Base-by-base conservation (phyloP, 2,329 filamentous ascomycete species). In the Waltergamsia citrina region DNA sequence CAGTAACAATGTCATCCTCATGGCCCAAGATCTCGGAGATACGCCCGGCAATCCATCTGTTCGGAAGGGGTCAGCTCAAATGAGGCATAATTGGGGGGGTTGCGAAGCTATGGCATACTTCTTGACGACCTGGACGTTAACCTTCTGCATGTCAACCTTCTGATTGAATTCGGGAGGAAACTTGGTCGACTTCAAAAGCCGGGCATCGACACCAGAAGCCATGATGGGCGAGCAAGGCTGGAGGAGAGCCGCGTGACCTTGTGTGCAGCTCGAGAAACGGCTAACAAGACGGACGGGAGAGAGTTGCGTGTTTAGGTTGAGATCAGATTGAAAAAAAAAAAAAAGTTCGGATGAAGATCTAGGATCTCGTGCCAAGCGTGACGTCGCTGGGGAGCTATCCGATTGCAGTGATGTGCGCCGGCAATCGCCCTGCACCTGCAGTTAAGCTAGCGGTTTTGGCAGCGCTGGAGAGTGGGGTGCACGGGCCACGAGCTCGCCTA, bases 71-170 rank as follows among this genome's bases (percentile, higher is more conserved):
- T 37, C 27, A 37, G 35, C 25, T 11, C 6, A 16, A 29, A 9
- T 15, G 4, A 31, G 34, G 18, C 27, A 29, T 14, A 29, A 20
- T 23, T 20, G 14, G 17, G 12, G 28, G 12, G n/a, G n/a, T 14
- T 29, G 11, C 10, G 14, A 24, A 20, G 25, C 16, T 17, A n/a
- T 7, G 34, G 21, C 25, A n/a, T 54, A 93, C 85, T 92, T 94
- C 71, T 95, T 95, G 78, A 98, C 94, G 36, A 98, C 85, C 58
- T 94, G 86, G 33, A 94, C 69, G 54, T 98, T 95, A 59, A 98
- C 87, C 65, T 96, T 96, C 47, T 80, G 77, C 76, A 93, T 94
- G 65, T 98, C 88, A 43, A 98, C 92, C 66, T 95, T 95, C 55
- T 85, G 79, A 53, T 75, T 90, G 63, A 96, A 98, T 53, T 95